Evolutionary conservation across 495 filamentous ascomycete genomes (phyloP).

Genomic region (Aspergillus avenaceus): DNA sequence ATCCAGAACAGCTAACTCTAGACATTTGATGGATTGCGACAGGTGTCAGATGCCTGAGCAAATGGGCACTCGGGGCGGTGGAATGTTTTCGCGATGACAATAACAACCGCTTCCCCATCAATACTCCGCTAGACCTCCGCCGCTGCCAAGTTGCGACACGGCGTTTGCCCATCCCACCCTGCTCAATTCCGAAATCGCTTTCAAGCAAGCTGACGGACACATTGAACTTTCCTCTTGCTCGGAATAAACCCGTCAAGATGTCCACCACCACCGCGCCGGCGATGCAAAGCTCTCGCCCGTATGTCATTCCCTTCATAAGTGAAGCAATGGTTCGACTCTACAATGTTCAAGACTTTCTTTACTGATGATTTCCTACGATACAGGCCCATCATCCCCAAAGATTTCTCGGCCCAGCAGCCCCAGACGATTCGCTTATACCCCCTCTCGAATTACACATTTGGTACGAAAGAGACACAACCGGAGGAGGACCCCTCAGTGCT

Average conservation of each 20-base stretch:
- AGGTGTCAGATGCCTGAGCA: neutral
- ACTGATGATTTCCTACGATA: slow-evolving; percentile 1
- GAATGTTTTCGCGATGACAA: slow-evolving; percentile 13
- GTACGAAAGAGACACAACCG: slow-evolving; percentile 94
- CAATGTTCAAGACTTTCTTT: neutral
- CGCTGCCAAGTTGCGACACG: neutral
- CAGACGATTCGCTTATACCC: slow-evolving; percentile 90
- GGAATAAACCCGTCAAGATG: slow-evolving; percentile 44
- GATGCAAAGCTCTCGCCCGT: slow-evolving; percentile 69
- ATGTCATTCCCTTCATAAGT: slow-evolving; percentile 20
- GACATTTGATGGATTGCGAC: neutral
- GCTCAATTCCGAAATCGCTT: neutral
- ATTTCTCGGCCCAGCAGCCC: slow-evolving; percentile 87
- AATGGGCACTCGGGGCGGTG: slow-evolving; percentile 6
- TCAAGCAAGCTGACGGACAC: neutral
- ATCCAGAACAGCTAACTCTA: too few species aligned
- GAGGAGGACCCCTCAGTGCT: slow-evolving; percentile 96
- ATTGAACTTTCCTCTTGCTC: neutral
- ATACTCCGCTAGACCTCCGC: neutral
- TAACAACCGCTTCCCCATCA: slow-evolving; percentile 1
- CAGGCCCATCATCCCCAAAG: slow-evolving; percentile 71
- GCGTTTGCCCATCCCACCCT: neutral
- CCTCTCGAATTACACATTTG: slow-evolving; percentile 97
- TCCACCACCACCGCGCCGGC: slow-evolving; percentile 67
- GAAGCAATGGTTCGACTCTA: neutral